Percentiles rank a stretch among this genome's conserved stretches.
These are phyloP conservation scores for Malus fusca DNA, from an alignment of 306 rosid species.

Conservation along the genomic window DNA sequence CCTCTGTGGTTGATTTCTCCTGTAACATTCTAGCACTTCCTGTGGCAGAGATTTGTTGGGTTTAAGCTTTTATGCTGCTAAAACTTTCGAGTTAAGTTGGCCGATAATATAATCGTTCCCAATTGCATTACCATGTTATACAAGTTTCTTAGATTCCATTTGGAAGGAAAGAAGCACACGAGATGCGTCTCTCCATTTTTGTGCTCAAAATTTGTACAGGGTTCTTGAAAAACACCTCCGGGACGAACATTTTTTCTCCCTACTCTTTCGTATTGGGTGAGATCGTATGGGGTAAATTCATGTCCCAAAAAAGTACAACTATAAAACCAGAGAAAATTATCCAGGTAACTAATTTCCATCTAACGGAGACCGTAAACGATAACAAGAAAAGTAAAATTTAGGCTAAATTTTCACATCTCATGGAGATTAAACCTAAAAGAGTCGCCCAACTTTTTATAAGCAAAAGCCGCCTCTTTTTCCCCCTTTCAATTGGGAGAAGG, in stretches of 20 bases:
- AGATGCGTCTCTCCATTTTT: neutral
- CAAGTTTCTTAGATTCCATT: neutral
- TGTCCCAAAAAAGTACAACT: neutral
- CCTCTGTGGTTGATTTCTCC: slow-evolving; percentile 7
- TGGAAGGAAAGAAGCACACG: neutral
- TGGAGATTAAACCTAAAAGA: slow-evolving; percentile 9
- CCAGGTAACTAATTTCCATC: neutral
- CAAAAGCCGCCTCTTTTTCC: slow-evolving; percentile 9
- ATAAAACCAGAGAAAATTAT: neutral
- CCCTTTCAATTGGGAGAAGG: slow-evolving; percentile 2
- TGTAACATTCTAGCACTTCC: neutral
- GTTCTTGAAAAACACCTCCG: too few species aligned
- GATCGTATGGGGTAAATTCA: too few species aligned
- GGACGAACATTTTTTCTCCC: too few species aligned
- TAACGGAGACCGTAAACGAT: neutral
- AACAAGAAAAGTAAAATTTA: neutral
- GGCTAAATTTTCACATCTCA: slow-evolving; percentile 3
- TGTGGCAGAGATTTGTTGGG: neutral
- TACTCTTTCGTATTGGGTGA: too few species aligned
- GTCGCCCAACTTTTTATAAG: neutral
- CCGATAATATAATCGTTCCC: neutral
- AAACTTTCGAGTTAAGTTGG: neutral
- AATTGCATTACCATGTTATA: neutral
- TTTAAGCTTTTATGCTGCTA: neutral
- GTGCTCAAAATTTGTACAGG: too few species aligned